These are phyloP conservation scores for Mucor velutinosus DNA, from an alignment of 371 early-diverging fungal genomes.

Conservation along the genomic window DNA sequence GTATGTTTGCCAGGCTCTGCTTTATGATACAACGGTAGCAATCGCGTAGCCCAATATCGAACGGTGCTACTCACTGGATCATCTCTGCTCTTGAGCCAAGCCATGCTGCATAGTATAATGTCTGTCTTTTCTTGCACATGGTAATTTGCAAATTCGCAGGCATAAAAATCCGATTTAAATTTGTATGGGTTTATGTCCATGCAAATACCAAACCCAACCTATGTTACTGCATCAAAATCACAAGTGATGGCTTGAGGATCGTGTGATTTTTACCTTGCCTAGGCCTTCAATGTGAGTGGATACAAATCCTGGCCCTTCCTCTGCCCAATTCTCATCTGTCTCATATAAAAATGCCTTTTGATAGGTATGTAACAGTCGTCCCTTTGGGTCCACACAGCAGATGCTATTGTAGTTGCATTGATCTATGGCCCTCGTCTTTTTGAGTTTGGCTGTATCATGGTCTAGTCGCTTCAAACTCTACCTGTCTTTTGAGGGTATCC, in stretches of 20 bases:
- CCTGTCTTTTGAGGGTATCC: constrained; percentile 65
- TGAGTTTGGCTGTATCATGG: no score
- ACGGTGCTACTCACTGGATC: constrained; percentile 31
- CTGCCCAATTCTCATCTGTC: constrained; percentile 78
- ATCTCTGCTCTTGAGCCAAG: constrained; percentile 61
- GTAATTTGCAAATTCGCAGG: constrained; percentile 72
- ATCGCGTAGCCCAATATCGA: constrained; percentile 64
- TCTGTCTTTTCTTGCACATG: constrained; percentile 51
- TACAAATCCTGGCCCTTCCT: constrained; percentile 68
- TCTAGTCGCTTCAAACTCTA: background rate
- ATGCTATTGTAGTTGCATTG: constrained; percentile 60
- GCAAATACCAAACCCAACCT: constrained; percentile 79
- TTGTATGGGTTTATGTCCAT: constrained; percentile 84
- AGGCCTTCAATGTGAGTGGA: constrained; percentile 43
- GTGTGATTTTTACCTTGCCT: constrained; percentile 45
- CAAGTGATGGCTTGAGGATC: background rate
- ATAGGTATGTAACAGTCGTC: constrained; percentile 58
- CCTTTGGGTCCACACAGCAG: constrained; percentile 57
- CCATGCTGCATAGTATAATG: constrained; percentile 67
- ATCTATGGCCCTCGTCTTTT: background rate
- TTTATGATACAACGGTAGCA: constrained; percentile 43
- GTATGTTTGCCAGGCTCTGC: constrained; percentile 3
- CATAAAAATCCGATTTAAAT: constrained; percentile 65
- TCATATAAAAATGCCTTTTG: constrained; percentile 73
- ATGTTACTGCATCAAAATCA: background rate